phyloP scores from a whole-genome alignment of 768 basidiomycete species.

The Boletus pseudo-olivaceus region DNA sequence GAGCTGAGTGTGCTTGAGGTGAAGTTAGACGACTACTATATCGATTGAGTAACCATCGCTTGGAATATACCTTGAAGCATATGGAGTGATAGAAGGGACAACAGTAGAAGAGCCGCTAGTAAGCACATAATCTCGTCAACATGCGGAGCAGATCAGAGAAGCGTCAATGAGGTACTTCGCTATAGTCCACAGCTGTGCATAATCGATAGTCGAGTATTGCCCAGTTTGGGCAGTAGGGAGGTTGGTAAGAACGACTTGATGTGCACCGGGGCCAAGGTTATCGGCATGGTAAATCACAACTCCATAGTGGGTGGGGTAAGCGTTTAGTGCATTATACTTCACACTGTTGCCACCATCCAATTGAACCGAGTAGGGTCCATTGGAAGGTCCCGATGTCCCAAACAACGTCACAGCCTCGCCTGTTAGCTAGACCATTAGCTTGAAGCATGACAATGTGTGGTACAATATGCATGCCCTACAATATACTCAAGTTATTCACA shows the following conservation, averaged over 20 bases:
- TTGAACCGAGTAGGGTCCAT: conserved; percentile 34
- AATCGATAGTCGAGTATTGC: conserved; percentile 30
- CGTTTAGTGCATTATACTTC: conserved; percentile 16
- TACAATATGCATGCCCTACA: conserved; percentile 20
- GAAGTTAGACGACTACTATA: not conserved
- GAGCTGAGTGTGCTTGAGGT: conserved; percentile 15
- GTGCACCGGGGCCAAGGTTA: conserved; percentile 39
- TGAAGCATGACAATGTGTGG: not conserved
- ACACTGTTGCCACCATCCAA: conserved; percentile 29
- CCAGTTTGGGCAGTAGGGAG: conserved; percentile 22
- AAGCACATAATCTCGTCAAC: not conserved
- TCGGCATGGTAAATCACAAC: conserved; percentile 32
- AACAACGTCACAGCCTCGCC: conserved; percentile 47
- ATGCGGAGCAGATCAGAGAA: not conserved
- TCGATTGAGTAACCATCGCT: not conserved
- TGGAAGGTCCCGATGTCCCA: conserved; percentile 38
- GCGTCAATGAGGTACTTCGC: conserved; percentile 12
- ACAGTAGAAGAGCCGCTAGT: not conserved
- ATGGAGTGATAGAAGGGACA: not conserved
- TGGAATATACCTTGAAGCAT: conserved; percentile 5
- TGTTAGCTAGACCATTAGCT: conserved; percentile 9
- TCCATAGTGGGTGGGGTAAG: conserved; percentile 21
- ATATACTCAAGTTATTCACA: not conserved
- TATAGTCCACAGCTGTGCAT: conserved; percentile 25
- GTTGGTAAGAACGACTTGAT: conserved; percentile 34